A percentile compares a stretch with the other conserved stretches of the same genome.
phyloP scores from a whole-genome alignment of 2,329 filamentous ascomycete species.

The Aureobasidium sp. region DNA sequence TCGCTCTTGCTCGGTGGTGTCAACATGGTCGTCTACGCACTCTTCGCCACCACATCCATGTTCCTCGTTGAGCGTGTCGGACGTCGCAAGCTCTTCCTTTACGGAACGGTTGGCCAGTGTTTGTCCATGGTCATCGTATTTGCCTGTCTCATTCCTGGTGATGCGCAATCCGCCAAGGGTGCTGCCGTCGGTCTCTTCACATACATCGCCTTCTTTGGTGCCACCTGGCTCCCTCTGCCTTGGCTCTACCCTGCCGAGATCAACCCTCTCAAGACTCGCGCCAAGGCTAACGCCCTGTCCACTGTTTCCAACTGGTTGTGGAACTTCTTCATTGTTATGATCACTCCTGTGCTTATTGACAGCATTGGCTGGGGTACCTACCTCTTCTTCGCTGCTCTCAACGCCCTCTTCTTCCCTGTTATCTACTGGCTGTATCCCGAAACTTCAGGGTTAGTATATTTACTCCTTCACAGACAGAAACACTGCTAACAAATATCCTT shows the following conservation, averaged over 20 bases:
- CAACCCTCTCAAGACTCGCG: slow-evolving; percentile 47
- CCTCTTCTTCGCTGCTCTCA: slow-evolving; percentile 45
- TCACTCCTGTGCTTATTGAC: slow-evolving; percentile 31
- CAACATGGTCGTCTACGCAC: slow-evolving; percentile 49
- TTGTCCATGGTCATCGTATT: slow-evolving; percentile 44
- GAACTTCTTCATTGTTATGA: slow-evolving; percentile 39
- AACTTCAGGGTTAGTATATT: too few species aligned
- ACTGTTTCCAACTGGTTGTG: slow-evolving; percentile 49
- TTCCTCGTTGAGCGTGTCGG: slow-evolving; percentile 57
- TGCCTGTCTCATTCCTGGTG: slow-evolving; percentile 33
- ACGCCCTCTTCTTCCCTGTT: slow-evolving; percentile 46
- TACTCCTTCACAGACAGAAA: too few species aligned
- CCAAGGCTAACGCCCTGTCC: slow-evolving; percentile 48
- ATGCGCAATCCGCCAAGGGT: slow-evolving; percentile 28
- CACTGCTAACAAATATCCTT: too few species aligned
- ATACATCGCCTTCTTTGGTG: slow-evolving; percentile 61
- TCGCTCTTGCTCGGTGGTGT: slow-evolving; percentile 39
- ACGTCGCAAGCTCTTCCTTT: slow-evolving; percentile 36
- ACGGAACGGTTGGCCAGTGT: slow-evolving; percentile 42
- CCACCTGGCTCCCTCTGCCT: slow-evolving; percentile 35
- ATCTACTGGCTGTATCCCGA: slow-evolving; percentile 51
- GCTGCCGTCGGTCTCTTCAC: slow-evolving; percentile 57
- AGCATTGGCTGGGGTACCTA: slow-evolving; percentile 35
- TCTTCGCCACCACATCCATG: slow-evolving; percentile 53
- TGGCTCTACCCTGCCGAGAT: slow-evolving; percentile 30